A percentile compares a stretch with the other conserved stretches of the same genome.
Evolutionary conservation across 2,329 filamentous ascomycete genomes (phyloP).

Genomic region (Teratosphaeria pseudoeucalypti): DNA sequence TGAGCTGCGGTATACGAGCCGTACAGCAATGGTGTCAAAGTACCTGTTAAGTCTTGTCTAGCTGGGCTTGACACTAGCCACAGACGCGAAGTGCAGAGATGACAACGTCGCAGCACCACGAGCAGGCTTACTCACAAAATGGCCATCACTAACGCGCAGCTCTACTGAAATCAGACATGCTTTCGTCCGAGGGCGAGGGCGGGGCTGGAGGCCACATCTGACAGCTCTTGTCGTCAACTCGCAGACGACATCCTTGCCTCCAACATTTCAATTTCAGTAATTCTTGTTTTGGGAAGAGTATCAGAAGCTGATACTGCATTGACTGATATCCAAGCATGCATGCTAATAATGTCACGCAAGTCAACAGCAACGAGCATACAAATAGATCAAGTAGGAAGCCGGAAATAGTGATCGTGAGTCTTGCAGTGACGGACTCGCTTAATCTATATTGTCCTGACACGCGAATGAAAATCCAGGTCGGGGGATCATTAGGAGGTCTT

Average conservation of each 20-base stretch:
- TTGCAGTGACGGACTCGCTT: background rate
- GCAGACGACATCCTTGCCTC: background rate
- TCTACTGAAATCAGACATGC: background rate
- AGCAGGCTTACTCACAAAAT: background rate
- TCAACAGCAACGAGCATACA: background rate
- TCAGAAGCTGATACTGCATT: background rate
- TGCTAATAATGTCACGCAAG: background rate
- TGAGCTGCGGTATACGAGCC: background rate
- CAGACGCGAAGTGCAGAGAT: too few relatives aligned
- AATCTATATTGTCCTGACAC: background rate
- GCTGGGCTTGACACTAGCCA: background rate
- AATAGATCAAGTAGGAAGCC: slow-evolving; percentile 4
- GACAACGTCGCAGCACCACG: background rate
- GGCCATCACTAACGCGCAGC: background rate
- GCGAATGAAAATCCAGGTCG: slow-evolving; percentile 11
- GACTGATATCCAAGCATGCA: background rate
- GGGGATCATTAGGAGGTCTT: slow-evolving; percentile 20
- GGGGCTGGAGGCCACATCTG: background rate
- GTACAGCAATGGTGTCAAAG: background rate
- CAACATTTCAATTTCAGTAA: background rate
- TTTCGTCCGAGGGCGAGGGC: background rate
- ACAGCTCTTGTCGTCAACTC: background rate
- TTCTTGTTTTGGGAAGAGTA: background rate
- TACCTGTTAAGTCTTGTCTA: background rate
- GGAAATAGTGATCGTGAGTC: slow-evolving; percentile 15